Percentiles rank a stretch among this genome's conserved stretches.
These are phyloP conservation scores for Dactylorhiza incarnata DNA, from an alignment of 106 monocot genomes.

Conservation along the genomic window DNA sequence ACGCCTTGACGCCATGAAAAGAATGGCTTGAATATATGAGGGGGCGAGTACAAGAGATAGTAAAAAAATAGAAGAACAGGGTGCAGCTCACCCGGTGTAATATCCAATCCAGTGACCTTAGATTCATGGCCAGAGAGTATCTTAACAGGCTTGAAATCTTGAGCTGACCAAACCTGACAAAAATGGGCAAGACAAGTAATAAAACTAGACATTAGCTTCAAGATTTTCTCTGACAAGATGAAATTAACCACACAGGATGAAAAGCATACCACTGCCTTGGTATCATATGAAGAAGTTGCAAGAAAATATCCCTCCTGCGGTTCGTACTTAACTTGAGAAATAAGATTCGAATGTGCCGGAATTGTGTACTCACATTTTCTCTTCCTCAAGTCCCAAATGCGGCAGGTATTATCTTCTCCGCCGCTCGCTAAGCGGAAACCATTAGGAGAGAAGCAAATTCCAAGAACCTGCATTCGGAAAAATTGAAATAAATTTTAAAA, in stretches of 20 bases:
- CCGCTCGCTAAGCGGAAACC: constrained; percentile 85
- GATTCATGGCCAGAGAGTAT: constrained; percentile 83
- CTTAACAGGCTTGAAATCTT: constrained; percentile 87
- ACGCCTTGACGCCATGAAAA: no score
- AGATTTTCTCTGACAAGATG: not conserved
- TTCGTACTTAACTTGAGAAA: constrained; percentile 94
- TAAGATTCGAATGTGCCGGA: constrained; percentile 84
- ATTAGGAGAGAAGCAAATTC: constrained; percentile 85
- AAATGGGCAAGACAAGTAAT: not conserved
- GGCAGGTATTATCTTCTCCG: constrained; percentile 83
- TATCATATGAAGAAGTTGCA: constrained; percentile 86
- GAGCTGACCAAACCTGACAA: constrained; percentile 80
- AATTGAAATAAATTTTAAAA: not conserved
- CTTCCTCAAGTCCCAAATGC: constrained; percentile 96
- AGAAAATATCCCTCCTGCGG: constrained; percentile 93
- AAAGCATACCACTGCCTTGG: constrained; percentile 69
- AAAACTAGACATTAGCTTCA: not conserved
- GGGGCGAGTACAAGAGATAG: no score
- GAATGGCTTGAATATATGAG: no score
- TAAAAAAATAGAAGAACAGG: not conserved
- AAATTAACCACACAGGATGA: not conserved
- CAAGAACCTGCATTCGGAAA: constrained; percentile 50
- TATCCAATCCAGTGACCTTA: constrained; percentile 83
- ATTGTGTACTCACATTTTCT: constrained; percentile 68
- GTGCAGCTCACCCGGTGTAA: constrained; percentile 46